Base-by-base conservation (phyloP, 768 basidiomycete species). In the Macrolepiota albuminosa region DNA sequence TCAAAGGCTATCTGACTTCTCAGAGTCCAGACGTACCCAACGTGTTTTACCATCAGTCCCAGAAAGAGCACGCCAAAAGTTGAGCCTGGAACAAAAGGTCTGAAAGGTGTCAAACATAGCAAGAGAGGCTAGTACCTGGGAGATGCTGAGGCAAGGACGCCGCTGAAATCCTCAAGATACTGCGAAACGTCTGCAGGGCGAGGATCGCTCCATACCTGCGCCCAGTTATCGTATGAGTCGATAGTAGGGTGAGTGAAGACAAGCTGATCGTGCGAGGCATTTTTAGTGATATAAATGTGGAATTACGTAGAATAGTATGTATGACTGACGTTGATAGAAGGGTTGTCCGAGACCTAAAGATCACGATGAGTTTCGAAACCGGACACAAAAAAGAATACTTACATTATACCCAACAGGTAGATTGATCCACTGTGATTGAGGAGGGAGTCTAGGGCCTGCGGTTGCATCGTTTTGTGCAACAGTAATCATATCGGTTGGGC, bases 211-310 rank as follows among this genome's bases (percentile, higher is more conserved):
- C 81, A 85, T 3, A 85, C 81, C 42, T 78, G 63, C 2, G 79
- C 80, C 85, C 85, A 87, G 69, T 85, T 86, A n/a, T 86, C 83
- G 66, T 86, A 86, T 1, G 83, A 78, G 65, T 86, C 83, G 61
- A 87, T 75, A 42, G 74, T 74, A 2, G 85, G 84, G 67, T 86
- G 85, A 6, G 82, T 85, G 73, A 87, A 86, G 24, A 86, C 82
- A 64, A 86, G 70, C 81, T 84, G 58, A 40, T 43, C 31, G 21
- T 57, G 24, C n/a, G 29, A 36, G 29, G 29, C 11, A 9, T 18
- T 29, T 29, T 51, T 16, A 55, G 42, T 36, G 36, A 54, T 7
- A 29, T 29, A 52, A 21, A 29, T 45, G 2, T 36, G 29, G 31
- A 16, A 24, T 24, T 34, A 29, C 8, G 34, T 36, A 36, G n/a